These are phyloP conservation scores for Scheffersomyces ergatensis DNA, from an alignment of 805 yeast genomes.

Conservation along the genomic window DNA sequence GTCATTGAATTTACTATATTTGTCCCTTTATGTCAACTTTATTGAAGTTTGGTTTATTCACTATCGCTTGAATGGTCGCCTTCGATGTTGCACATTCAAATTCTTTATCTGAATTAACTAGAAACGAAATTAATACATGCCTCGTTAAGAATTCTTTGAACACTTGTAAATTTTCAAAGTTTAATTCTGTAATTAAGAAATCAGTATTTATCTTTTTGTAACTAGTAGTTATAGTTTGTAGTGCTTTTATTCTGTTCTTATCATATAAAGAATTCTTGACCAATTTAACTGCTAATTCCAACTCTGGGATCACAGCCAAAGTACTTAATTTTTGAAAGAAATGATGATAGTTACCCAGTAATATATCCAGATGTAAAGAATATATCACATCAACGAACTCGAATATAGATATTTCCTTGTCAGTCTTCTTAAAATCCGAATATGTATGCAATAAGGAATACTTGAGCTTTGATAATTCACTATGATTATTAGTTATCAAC, in stretches of 20 bases:
- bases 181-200: constrained; percentile 36
- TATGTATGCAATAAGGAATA: constrained; percentile 8
- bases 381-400: constrained; percentile 13
- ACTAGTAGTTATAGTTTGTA: constrained; percentile 54
- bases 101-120: constrained; percentile 12
- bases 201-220: constrained; percentile 46
- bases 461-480: constrained; percentile 49
- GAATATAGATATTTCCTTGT: constrained; percentile 13
- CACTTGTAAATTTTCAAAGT: constrained; percentile 36
- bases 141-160: constrained; percentile 41
- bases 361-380: constrained; percentile 12
- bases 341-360: constrained; percentile 37
- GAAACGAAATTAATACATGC: constrained; percentile 33
- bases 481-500: constrained; percentile 65
- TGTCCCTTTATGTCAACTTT: constrained; percentile 92
- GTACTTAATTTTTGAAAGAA: constrained; percentile 39
- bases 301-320: constrained; percentile 8
- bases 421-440: constrained; percentile 4
- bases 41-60: constrained; percentile 39
- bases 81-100: constrained; percentile 34
- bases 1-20: constrained; percentile 27
- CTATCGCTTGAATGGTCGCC: constrained; percentile 30
- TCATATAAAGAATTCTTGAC: constrained; percentile 46
- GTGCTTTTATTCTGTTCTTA: constrained; percentile 56
- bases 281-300: constrained; percentile 19